Base-by-base conservation (phyloP, 2,329 filamentous ascomycete genomes). In the Parascedosporium putredinis region DNA sequence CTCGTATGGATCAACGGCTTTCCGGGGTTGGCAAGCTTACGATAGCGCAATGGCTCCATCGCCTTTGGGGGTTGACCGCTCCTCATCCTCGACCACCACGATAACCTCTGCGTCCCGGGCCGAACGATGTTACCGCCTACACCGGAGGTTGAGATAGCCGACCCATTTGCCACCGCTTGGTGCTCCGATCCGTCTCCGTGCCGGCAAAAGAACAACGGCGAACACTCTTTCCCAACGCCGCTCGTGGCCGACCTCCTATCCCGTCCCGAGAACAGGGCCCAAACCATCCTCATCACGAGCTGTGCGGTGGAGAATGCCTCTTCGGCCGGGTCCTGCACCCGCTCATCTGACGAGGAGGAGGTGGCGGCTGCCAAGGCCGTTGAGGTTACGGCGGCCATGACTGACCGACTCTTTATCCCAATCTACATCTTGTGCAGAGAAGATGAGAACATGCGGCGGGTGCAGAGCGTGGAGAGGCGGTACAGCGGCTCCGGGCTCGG, bases 1-100 rank as follows among this genome's bases (percentile, higher is more conserved):
- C 36, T 49, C 9, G 24, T 64, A 38, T 64, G 62, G 55, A 62
- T 63, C 52, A 62, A 63, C 50, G 61, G 62, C 36, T 60, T 60
- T 49, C 60, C 9, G 61, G 58, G 25, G 56, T 62, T 23, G 61
- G 61, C 45, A 64, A 64, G 51, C 54, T 62, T 24, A 62, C 61
- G 5, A 51, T 63, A 18, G 62, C 61, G 1, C 57, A 55, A 7
- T 61, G 61, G 44, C 51, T 63, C 4, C 52, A 57, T 31, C 57
- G 55, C 24, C 55, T 60, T 42, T 64, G 5, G 54, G 56, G 1
- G 43, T 38, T 12, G 47, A 49, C 47, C 47, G 46, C 16, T 56
- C 59, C 54, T 56, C 24, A 50, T 64, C 43, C 55, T 59, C 53
- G 57, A 64, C 51, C 61, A 64, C 53, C 59, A 64, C 52, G 55